Evolutionary conservation across 805 yeast species (phyloP).

Genomic region (Pichia cephalocereana): DNA sequence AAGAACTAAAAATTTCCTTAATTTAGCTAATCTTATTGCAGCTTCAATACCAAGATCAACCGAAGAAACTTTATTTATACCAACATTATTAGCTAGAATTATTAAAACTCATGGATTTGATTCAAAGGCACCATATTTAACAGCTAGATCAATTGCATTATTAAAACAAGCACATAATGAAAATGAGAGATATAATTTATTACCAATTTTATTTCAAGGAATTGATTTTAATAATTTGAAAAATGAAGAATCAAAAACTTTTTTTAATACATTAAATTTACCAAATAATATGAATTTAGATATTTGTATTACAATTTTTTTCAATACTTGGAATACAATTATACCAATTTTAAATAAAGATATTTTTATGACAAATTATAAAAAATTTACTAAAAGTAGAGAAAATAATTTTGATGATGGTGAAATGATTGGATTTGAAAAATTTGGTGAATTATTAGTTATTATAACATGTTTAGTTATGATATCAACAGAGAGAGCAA

Average conservation of each 20-base stretch:
- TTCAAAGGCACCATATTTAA: constrained; percentile 58
- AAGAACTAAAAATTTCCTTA: constrained; percentile 34
- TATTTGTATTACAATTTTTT: constrained; percentile 55
- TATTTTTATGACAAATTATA: constrained; percentile 55
- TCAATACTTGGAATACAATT: constrained; percentile 68
- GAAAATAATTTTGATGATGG: constrained; percentile 36
- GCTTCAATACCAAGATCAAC: constrained; percentile 69
- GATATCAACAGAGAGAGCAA: constrained; percentile 29
- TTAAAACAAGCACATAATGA: constrained; percentile 41
- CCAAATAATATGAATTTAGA: constrained; percentile 56
- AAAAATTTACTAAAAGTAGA: constrained; percentile 35
- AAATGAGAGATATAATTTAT: constrained; percentile 19
- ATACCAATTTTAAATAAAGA: constrained; percentile 64
- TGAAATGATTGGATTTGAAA: constrained; percentile 36
- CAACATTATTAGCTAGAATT: constrained; percentile 58
- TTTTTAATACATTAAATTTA: constrained; percentile 34
- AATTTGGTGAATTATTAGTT: constrained; percentile 46
- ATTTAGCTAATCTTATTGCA: constrained; percentile 52
- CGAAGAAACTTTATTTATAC: constrained; percentile 68
- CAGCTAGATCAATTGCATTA: constrained; percentile 64
- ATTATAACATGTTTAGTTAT: constrained; percentile 44
- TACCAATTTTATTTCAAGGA: constrained; percentile 24
- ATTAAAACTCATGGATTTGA: constrained; percentile 65
- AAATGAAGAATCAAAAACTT: constrained; percentile 34
- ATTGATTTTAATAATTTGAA: constrained; percentile 31